Evolutionary conservation across 345 rosid genomes (phyloP), one percentile per base, ranked within the genome.

Genomic region (Brassica incana): DNA sequence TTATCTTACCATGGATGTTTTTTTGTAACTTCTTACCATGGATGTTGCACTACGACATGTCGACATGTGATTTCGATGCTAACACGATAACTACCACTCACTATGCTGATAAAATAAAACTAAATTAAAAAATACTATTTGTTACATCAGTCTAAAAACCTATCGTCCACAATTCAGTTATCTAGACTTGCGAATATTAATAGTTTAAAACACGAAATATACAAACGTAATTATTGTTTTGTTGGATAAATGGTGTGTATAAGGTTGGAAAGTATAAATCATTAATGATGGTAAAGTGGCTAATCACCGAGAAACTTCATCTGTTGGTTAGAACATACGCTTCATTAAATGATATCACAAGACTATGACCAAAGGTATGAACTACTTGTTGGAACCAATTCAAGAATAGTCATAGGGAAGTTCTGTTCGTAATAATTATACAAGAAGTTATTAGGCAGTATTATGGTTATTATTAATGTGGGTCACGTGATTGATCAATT

Each of bases 401-500:
- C 54, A 40, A 38, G 83, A 64, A 75, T 64, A 38, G 65, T 74
- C 61, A 80, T 62, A 40, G 43, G 59, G 67, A 80, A 75, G 76
- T 38, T 75, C 72, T 75, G 76, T 65, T 67, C 56, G 72, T 71
- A 30, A 75, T 75, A 63, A 75, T 75, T 80, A 40, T 38, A 38
- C 25, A 60, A 11, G 58, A 68, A 67, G 76, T 15, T 15, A 67
- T 67, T 16, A 67, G 74, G 58, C 48, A 15, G 62, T 35, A 50
- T 50, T 50, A 32, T 73, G 78, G 67, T 79, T 69, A 52, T 56
- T 75, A 64, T 56, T 74, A 69, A 80, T 75, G 80, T 75, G 83
- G 83, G 83, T 71, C 83, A 80, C 76, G 79, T 80, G 83, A 75
- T 69, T 70, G 56, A 75, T 70, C 83, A 43, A 40, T 64, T 56